Conservation (phyloP, 169 alveolate species). For the Cryptosporidium sp. region DNA sequence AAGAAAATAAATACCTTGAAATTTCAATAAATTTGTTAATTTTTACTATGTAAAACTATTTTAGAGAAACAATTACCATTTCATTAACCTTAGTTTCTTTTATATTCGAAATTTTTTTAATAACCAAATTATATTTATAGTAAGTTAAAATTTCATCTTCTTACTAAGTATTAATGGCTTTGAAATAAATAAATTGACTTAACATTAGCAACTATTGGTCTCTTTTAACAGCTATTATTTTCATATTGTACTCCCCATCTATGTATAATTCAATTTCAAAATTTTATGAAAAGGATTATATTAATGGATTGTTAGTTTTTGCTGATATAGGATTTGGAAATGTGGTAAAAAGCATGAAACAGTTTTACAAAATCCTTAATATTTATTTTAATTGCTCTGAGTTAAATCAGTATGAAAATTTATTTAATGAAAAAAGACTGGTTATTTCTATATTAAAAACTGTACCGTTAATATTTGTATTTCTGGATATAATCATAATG, state of each 20-base stretch:
- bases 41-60: neutral
- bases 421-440: conserved; percentile 37
- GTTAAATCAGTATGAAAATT: conserved; percentile 9
- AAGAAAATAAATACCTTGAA: too few relatives aligned
- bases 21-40: neutral
- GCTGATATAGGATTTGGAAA: conserved; percentile 29
- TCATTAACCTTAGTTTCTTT: conserved; percentile 13
- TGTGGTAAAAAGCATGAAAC: conserved; percentile 4
- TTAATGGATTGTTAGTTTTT: neutral
- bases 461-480: conserved; percentile 30
- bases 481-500: conserved; percentile 42
- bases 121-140: conserved; percentile 13
- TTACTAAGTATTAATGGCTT: neutral
- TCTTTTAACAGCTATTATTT: neutral
- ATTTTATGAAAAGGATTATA: conserved; percentile 27
- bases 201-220: conserved; percentile 12
- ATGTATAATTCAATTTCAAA: conserved; percentile 20
- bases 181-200: neutral
- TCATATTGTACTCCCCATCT: conserved; percentile 5
- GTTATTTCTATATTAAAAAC: conserved; percentile 24
- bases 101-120: conserved; percentile 28
- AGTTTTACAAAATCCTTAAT: neutral
- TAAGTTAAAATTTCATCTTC: neutral
- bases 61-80: conserved; percentile 11
- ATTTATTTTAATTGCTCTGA: conserved; percentile 24